Percentiles rank a stretch among this genome's conserved stretches.
These are phyloP conservation scores for Sphaerulina vaccinii DNA, from an alignment of 2,329 filamentous ascomycete species.

Conservation along the genomic window DNA sequence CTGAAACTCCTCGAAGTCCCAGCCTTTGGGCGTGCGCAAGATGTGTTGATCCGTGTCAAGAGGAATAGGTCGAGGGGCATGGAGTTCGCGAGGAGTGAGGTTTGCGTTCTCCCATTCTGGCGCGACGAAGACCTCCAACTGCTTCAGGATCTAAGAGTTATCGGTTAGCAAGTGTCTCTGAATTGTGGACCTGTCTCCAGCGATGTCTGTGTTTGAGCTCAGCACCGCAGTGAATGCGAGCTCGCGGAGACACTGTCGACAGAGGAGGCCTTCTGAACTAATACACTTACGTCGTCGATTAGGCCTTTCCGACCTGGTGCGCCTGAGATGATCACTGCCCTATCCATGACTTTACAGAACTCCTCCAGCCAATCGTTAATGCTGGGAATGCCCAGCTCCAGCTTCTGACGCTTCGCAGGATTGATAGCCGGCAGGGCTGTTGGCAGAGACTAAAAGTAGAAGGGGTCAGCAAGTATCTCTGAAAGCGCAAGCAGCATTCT, in stretches of 20 bases:
- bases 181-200: no score
- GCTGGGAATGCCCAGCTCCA: not conserved
- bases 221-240: no score
- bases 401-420: not conserved
- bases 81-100: constrained; percentile 12
- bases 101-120: constrained; percentile 1
- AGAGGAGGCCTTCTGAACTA: no score
- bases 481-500: no score
- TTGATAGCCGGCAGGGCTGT: not conserved
- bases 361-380: constrained; percentile 23
- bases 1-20: constrained; percentile 33
- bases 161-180: no score
- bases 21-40: constrained; percentile 6
- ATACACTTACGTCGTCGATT: constrained; percentile 46
- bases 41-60: constrained; percentile 18
- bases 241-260: no score
- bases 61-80: constrained; percentile 10
- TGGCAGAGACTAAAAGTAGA: no score
- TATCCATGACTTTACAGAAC: constrained; percentile 68
- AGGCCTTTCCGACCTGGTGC: constrained; percentile 56
- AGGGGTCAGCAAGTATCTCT: no score
- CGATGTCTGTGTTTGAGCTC: no score
- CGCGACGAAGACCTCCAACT: constrained; percentile 42
- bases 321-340: constrained; percentile 72
- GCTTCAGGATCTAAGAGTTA: no score